Evolutionary conservation across 2,329 filamentous ascomycete species (phyloP).

Genomic region (Aureobasidium sp.): DNA sequence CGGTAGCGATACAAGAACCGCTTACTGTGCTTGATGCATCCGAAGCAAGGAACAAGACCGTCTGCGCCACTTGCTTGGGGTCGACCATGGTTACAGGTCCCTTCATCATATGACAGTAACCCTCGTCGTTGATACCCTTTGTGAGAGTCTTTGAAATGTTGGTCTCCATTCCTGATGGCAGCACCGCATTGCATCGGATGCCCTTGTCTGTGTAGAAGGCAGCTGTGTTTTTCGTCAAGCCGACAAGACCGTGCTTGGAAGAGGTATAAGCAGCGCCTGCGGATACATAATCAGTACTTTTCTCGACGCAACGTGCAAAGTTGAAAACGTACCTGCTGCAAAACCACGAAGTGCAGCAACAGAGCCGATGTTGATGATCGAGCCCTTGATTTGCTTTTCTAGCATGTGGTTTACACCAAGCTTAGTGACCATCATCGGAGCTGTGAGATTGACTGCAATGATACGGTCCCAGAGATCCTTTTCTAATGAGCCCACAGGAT

Average conservation of each 20-base stretch:
- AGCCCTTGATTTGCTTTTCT: conserved; percentile 37
- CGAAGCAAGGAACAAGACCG: conserved; percentile 29
- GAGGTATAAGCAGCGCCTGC: conserved; percentile 46
- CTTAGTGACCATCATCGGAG: conserved; percentile 47
- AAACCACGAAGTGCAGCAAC: conserved; percentile 40
- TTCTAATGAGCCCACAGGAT: conserved; percentile 42
- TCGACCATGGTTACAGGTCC: conserved; percentile 19
- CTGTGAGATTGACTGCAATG: conserved; percentile 51
- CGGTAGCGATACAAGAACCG: conserved; percentile 23
- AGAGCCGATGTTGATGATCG: conserved; percentile 49
- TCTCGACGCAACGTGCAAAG: neutral
- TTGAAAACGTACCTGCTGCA: conserved; percentile 31
- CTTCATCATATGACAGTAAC: conserved; percentile 24
- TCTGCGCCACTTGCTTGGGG: conserved; percentile 28
- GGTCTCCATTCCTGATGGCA: conserved; percentile 50
- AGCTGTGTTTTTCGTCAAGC: conserved; percentile 52
- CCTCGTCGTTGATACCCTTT: conserved; percentile 27
- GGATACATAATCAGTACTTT: neutral
- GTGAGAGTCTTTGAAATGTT: conserved; percentile 46
- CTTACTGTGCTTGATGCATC: conserved; percentile 30
- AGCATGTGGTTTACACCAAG: conserved; percentile 45
- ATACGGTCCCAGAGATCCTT: conserved; percentile 47
- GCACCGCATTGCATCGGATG: conserved; percentile 46
- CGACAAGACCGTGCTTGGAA: conserved; percentile 49
- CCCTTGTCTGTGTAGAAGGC: conserved; percentile 49